Percentiles rank a stretch among this genome's conserved stretches.
These are phyloP conservation scores for Backusella liffmaniae DNA, from an alignment of 192 early-diverging fungal genomes.

Conservation along the genomic window DNA sequence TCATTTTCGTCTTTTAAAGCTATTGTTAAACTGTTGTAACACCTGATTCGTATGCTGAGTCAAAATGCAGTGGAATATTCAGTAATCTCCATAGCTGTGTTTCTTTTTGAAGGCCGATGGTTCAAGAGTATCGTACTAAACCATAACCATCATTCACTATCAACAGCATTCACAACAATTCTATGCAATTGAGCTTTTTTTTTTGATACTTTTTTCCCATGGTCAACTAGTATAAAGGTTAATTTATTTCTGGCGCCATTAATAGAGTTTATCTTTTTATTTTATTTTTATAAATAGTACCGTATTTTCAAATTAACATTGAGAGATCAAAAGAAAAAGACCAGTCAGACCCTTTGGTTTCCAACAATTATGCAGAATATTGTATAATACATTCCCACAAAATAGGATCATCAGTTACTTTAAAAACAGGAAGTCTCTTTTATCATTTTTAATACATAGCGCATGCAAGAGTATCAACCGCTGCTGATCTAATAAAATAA, in stretches of 20 bases:
- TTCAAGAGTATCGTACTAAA: neutral
- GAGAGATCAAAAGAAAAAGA: neutral
- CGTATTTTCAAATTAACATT: neutral
- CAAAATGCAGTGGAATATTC: neutral
- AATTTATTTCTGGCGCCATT: neutral
- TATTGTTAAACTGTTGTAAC: neutral
- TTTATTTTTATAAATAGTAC: neutral
- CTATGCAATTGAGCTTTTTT: neutral
- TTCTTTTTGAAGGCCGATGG: neutral
- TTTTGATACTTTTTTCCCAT: neutral
- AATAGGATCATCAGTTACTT: neutral
- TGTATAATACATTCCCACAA: neutral
- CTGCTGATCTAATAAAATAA: neutral
- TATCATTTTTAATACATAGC: neutral
- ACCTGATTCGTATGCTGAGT: neutral
- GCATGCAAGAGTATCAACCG: neutral
- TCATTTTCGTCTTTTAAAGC: neutral
- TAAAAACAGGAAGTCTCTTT: neutral
- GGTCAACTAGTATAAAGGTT: neutral
- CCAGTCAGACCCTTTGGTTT: neutral
- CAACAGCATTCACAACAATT: neutral
- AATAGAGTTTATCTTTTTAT: neutral
- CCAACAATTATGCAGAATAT: neutral
- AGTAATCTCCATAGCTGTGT: neutral
- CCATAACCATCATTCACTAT: neutral